Conservation (phyloP, 2,329 filamentous ascomycete genomes). For the Scedosporium minutisporum region DNA sequence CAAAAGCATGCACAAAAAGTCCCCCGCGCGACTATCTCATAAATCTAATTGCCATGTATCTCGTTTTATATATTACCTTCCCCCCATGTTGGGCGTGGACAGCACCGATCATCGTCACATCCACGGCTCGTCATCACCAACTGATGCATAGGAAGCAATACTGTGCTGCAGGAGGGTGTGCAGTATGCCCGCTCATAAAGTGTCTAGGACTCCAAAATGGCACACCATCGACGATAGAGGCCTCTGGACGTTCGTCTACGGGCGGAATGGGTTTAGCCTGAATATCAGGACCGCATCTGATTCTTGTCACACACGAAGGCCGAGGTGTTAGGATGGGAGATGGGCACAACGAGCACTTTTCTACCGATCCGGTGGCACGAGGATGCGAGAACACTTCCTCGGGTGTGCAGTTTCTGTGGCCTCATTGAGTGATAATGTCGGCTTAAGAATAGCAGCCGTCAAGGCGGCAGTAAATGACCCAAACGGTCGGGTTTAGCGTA, state of each 20-base stretch:
- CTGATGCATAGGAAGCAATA: not conserved
- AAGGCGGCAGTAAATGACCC: constrained; percentile 4
- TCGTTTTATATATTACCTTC: not conserved
- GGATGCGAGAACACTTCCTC: not conserved
- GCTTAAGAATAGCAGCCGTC: constrained; percentile 3
- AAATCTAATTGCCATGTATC: not conserved
- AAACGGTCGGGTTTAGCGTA: not conserved
- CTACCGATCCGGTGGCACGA: not conserved
- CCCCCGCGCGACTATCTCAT: not conserved
- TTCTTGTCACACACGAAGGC: not conserved
- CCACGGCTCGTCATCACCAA: not conserved
- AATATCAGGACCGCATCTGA: not conserved
- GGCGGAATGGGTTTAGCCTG: not conserved
- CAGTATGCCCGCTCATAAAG: not conserved
- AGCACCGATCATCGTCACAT: not conserved
- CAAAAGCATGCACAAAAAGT: not conserved
- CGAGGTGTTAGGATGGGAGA: not conserved
- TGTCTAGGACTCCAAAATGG: not conserved
- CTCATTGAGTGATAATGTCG: not conserved
- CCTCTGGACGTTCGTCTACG: not conserved
- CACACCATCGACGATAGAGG: not conserved
- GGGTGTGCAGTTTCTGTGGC: not conserved
- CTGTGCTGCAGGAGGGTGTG: not conserved
- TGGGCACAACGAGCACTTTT: not conserved
- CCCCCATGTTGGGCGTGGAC: not conserved